These are phyloP conservation scores for Tetrahymena thermophila DNA, from an alignment of 73 alveolate species.

Conservation along the genomic window DNA sequence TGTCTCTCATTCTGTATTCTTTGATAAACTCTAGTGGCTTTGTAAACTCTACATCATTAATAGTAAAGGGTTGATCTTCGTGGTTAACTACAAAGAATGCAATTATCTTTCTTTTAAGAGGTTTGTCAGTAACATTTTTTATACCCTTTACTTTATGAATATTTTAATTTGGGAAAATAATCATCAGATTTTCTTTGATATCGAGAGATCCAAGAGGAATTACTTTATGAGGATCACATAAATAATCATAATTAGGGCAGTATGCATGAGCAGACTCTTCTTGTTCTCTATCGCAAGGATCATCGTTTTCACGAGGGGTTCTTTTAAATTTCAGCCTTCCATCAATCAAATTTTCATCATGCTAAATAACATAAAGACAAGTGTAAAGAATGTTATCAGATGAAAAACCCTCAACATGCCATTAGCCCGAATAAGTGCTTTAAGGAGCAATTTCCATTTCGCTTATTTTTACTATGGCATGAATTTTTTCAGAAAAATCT, in stretches of 20 bases:
- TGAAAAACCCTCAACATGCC: background rate
- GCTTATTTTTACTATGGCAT: background rate
- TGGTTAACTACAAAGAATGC: background rate
- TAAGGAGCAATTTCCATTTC: background rate
- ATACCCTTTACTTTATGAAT: background rate
- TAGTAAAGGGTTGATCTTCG: background rate
- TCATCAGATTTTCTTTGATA: background rate
- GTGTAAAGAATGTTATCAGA: background rate
- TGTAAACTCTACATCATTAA: background rate
- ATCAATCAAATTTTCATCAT: background rate
- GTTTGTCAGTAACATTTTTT: background rate
- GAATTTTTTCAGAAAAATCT: background rate
- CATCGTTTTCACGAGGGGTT: background rate
- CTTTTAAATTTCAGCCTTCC: background rate
- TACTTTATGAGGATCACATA: background rate
- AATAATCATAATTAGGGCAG: background rate
- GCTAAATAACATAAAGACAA: background rate
- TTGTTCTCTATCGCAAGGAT: background rate
- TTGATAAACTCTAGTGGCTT: background rate
- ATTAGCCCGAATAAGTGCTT: background rate
- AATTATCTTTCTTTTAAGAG: background rate
- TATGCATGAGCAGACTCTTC: background rate
- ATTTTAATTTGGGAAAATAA: background rate
- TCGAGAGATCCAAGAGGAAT: background rate
- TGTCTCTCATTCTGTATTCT: background rate